Evolutionary conservation across 2,329 filamentous ascomycete genomes (phyloP), one percentile per base, ranked within the genome.

Genomic region (Raffaelea ambrosiae): DNA sequence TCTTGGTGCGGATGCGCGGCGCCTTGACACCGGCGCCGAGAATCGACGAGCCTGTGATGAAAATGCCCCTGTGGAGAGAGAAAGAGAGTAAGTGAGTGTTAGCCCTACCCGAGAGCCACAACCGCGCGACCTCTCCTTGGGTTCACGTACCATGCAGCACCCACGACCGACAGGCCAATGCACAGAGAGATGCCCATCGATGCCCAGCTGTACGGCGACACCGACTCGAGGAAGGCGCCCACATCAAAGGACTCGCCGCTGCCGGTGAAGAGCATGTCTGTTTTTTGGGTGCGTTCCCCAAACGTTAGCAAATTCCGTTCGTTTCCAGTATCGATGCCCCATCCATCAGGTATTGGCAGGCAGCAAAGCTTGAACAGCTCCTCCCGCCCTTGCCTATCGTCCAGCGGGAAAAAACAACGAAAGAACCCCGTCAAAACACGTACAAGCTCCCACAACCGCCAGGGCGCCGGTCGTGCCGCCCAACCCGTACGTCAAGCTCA

Each of bases 61-160:
- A 93, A 67, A 98, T 98, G 61, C 94, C 93, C 93, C 93, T 97
- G 43, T n/a, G n/a, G n/a, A n/a, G n/a, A n/a, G n/a, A n/a, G n/a
- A n/a, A n/a, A 18, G 14, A 23, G 18, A 18, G 19, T 35, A 7
- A 45, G 42, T 19, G n/a, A 19, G 8, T 8, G 14, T 33, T n/a
- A 8, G 29, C 29, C 29, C 29, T 8, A 33, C 29, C 29, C 29
- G 29, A 8, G 29, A 16, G 29, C 29, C n/a, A n/a, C n/a, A n/a
- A n/a, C n/a, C n/a, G n/a, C n/a, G n/a, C n/a, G n/a, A n/a, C n/a
- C n/a, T n/a, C 16, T 19, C 33, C 23, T 31, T 22, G 13, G 29
- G 47, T 42, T 48, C 49, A 59, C 72, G 57, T 81, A 97, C 93
- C 93, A 98, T 77, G 91, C 91, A 63, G 93, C 94, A 64, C 93